phyloP scores from a whole-genome alignment of 2,329 filamentous ascomycete genomes.

The Penicillium sp. region DNA sequence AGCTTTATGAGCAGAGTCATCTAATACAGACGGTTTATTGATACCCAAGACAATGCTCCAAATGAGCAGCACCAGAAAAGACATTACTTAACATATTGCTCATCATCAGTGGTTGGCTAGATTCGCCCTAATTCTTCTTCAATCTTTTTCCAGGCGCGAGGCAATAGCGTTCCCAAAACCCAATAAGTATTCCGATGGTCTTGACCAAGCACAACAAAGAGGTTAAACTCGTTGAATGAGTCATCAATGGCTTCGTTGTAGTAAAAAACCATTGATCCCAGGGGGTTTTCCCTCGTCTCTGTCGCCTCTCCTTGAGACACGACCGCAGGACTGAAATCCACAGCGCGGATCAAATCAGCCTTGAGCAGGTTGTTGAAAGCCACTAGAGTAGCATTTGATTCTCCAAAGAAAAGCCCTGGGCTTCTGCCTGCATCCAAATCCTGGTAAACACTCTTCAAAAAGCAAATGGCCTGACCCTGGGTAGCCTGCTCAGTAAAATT shows the following conservation, averaged over 20 bases:
- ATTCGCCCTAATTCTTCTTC: slow-evolving; percentile 2
- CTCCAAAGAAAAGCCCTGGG: slow-evolving; percentile 6
- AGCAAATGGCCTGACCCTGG: slow-evolving; percentile 1
- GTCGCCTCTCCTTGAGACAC: slow-evolving; percentile 2
- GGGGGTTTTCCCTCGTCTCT: slow-evolving; percentile 6
- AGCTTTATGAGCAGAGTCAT: neutral
- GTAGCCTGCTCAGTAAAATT: slow-evolving; percentile 3
- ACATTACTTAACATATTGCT: neutral
- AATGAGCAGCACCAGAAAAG: neutral
- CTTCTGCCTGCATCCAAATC: slow-evolving; percentile 4
- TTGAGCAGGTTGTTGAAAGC: slow-evolving; percentile 14
- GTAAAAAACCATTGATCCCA: slow-evolving; percentile 10
- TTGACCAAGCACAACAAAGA: slow-evolving; percentile 14
- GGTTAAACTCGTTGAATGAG: slow-evolving; percentile 3
- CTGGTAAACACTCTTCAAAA: slow-evolving; percentile 2
- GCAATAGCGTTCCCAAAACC: slow-evolving; percentile 10
- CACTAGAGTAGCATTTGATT: neutral
- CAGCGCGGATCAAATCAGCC: slow-evolving; percentile 7
- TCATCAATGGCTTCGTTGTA: slow-evolving; percentile 11
- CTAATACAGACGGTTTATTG: neutral
- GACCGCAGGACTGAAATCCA: slow-evolving; percentile 9
- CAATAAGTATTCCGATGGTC: slow-evolving; percentile 12
- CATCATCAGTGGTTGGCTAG: neutral
- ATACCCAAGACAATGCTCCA: neutral
- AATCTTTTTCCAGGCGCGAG: slow-evolving; percentile 9